Evolutionary conservation across 2,329 filamentous ascomycete species (phyloP).

Genomic region (Tolypocladium sp.): DNA sequence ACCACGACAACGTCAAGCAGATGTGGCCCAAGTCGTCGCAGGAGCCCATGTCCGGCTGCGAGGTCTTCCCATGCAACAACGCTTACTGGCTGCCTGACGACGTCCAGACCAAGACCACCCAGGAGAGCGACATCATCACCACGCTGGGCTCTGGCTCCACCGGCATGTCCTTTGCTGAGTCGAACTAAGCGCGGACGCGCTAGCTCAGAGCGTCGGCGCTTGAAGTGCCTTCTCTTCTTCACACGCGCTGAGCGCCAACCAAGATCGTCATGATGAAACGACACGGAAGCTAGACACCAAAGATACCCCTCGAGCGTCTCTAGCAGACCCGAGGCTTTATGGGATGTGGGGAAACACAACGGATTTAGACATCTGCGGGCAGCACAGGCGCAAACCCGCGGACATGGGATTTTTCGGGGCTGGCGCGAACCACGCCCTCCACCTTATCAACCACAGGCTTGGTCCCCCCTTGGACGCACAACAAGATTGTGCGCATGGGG

Average conservation of each 20-base stretch:
- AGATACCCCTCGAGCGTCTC: constrained; percentile 18
- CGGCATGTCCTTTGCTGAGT: constrained; percentile 11
- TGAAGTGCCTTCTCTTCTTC: background rate
- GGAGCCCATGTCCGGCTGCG: constrained; percentile 39
- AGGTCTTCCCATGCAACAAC: constrained; percentile 41
- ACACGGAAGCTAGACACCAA: constrained; percentile 8
- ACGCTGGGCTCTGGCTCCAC: constrained; percentile 32
- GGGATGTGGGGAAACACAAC: constrained; percentile 7
- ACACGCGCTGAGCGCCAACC: constrained; percentile 15
- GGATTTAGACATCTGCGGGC: constrained; percentile 2
- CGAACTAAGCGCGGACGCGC: background rate
- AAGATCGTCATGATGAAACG: constrained; percentile 7
- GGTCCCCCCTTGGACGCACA: constrained; percentile 3
- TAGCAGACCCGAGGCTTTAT: constrained; percentile 12
- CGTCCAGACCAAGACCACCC: constrained; percentile 44
- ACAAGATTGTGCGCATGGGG: background rate
- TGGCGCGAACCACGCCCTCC: background rate
- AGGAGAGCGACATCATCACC: constrained; percentile 38
- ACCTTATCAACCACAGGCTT: constrained; percentile 11
- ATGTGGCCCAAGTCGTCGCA: constrained; percentile 35
- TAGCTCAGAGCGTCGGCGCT: background rate
- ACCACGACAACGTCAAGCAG: constrained; percentile 43
- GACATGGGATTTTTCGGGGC: background rate
- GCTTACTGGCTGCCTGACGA: constrained; percentile 46
- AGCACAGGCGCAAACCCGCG: background rate